These are phyloP conservation scores for Discostella pseudostelligera DNA, from an alignment of 108 stramenopile species.

Conservation along the genomic window DNA sequence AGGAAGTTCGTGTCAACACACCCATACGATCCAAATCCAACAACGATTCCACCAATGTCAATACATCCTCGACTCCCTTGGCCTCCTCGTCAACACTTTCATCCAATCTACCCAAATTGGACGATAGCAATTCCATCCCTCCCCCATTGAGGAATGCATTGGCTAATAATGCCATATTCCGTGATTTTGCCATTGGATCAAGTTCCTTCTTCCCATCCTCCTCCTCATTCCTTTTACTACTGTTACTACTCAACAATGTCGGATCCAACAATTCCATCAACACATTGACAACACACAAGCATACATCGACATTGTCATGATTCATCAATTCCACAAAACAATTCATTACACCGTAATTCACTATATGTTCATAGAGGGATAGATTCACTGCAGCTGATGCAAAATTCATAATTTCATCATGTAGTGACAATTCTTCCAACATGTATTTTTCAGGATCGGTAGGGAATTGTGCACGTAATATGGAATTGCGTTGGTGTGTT, in stretches of 20 bases:
- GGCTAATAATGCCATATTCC: constrained; percentile 23
- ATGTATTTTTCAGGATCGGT: constrained; percentile 67
- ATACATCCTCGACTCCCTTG: constrained; percentile 58
- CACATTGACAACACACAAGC: constrained; percentile 52
- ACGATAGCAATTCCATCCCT: constrained; percentile 28
- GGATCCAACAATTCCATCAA: constrained; percentile 76
- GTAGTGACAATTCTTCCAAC: constrained; percentile 65
- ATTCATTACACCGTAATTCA: constrained; percentile 23
- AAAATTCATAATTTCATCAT: constrained; percentile 60
- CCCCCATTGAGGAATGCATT: constrained; percentile 30
- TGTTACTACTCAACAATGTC: constrained; percentile 19
- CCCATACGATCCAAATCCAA: constrained; percentile 62
- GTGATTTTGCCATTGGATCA: neutral
- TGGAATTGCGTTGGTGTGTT: constrained; percentile 45
- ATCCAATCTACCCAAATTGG: constrained; percentile 38
- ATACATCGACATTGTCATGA: constrained; percentile 73
- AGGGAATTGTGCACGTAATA: constrained; percentile 47
- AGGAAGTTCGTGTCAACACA: constrained; percentile 10
- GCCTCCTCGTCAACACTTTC: constrained; percentile 53
- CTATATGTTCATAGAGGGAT: constrained; percentile 38
- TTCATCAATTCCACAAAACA: constrained; percentile 44
- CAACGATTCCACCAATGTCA: constrained; percentile 64
- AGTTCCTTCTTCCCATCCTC: neutral
- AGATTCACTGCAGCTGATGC: constrained; percentile 53
- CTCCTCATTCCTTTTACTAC: neutral